Base-by-base conservation (phyloP, 805 yeast genomes). In the Candida khao-thaluensis region DNA sequence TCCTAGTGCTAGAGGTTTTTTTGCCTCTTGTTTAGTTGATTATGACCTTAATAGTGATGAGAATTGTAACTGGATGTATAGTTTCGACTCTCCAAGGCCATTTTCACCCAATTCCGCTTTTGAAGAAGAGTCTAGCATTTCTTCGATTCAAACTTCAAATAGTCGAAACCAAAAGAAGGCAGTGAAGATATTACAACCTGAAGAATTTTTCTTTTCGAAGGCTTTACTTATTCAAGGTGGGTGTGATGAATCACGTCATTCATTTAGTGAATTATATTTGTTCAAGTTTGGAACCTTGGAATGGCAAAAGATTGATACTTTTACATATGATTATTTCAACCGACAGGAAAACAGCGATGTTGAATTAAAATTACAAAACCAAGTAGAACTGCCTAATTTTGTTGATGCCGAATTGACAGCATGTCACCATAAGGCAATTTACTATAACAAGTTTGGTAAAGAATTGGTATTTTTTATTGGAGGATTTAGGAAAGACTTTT, bases 211-310 rank as follows among this genome's bases (percentile, higher is more conserved):
- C 38, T 45, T 49, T 15, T 56, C 53, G 15, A 62, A 59, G 41
- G 57, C 62, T 9, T 52, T 66, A 10, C 20, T 69, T 9, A 46
- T 69, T 7, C 74, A 69, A 26, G 74, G 74, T 1, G 74, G 74
- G 2, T 60, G 64, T 33, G 56, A 60, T 40, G 62, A 62, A 12
- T 32, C 52, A 2, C 30, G 40, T 7, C 48, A 60, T 9, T 53
- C 56, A 2, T 67, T 56, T 39, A 53, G 64, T 35, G 69, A 66
- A 42, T 51, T 67, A 34, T 62, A 51, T 43, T 25, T 63, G 23
- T 67, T 60, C 47, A 42, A 50, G 6, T 68, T 69, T 38, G 54
- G 49, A 17, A 56, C 60, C 2, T 62, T 64, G 5, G 47, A 52
- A 30, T 69, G 73, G 72, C 55, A 52, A 29, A 43, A 48, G n/a